Conservation (phyloP, 2,329 filamentous ascomycete species). For the Podosphaera leucotricha region DNA sequence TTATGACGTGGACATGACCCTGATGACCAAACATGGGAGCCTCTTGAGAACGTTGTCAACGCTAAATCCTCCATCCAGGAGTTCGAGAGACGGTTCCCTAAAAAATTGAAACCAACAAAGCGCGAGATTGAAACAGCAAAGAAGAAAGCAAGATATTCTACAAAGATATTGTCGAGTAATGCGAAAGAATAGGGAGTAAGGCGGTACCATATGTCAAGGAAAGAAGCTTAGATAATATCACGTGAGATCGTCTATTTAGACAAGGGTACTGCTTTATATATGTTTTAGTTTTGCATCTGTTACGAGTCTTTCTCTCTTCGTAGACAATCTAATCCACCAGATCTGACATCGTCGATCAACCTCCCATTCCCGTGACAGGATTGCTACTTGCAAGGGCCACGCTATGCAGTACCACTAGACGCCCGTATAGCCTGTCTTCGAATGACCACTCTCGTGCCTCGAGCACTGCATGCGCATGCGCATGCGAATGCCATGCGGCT, state of each 20-base stretch:
- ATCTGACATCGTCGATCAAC: not conserved
- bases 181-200: not conserved
- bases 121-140: not conserved
- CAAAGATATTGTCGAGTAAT: not conserved
- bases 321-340: slow-evolving; percentile 1
- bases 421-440: no score
- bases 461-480: no score
- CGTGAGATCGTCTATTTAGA: no score
- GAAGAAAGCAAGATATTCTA: not conserved
- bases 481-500: no score
- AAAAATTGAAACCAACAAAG: not conserved
- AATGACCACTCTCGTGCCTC: no score
- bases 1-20: not conserved
- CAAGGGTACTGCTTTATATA: no score
- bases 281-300: no score
- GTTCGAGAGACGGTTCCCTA: not conserved
- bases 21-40: not conserved
- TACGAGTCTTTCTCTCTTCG: not conserved
- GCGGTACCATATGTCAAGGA: not conserved
- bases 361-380: not conserved
- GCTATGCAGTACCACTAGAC: no score
- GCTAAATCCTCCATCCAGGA: not conserved
- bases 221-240: not conserved
- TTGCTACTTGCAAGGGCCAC: no score
- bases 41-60: not conserved